A percentile compares a stretch with the other conserved stretches of the same genome.
Conservation (phyloP, 148 eudicot species). For the Rhododendron henanense region DNA sequence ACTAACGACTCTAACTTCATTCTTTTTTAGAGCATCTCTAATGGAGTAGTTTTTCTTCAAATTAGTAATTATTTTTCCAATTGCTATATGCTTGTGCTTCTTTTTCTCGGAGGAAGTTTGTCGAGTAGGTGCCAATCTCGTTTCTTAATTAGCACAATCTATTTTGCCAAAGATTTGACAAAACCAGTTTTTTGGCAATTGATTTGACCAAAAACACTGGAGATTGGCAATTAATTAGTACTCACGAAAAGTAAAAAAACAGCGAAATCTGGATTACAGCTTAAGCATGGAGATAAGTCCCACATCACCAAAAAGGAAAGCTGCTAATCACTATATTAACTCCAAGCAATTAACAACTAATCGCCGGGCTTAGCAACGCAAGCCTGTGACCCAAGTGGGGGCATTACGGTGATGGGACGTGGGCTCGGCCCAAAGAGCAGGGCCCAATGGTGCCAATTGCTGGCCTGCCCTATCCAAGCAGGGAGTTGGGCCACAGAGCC, state of each 20-base stretch:
- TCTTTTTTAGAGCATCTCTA: too few species aligned
- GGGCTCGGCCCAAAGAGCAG: neutral
- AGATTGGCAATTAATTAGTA: neutral
- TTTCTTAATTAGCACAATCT: too few species aligned
- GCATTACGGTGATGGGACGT: neutral
- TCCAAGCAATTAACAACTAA: neutral
- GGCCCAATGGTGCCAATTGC: neutral
- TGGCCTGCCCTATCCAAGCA: conserved; percentile 24
- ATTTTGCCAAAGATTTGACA: too few species aligned
- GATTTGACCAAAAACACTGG: neutral
- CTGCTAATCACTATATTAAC: neutral
- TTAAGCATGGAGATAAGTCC: neutral
- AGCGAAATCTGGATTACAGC: neutral
- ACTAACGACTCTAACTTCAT: too few species aligned
- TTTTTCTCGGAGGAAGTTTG: too few species aligned
- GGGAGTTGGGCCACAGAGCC: conserved; percentile 2
- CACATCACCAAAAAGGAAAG: neutral
- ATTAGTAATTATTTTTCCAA: too few species aligned
- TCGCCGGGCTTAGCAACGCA: too few species aligned
- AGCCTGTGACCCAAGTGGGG: too few species aligned
- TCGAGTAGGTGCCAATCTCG: too few species aligned
- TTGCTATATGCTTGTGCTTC: too few species aligned
- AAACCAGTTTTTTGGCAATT: too few species aligned
- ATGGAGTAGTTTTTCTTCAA: too few species aligned
- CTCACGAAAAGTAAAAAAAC: neutral